phyloP scores from a whole-genome alignment of 139 green algal genomes.

The Bryopsis sp. region DNA sequence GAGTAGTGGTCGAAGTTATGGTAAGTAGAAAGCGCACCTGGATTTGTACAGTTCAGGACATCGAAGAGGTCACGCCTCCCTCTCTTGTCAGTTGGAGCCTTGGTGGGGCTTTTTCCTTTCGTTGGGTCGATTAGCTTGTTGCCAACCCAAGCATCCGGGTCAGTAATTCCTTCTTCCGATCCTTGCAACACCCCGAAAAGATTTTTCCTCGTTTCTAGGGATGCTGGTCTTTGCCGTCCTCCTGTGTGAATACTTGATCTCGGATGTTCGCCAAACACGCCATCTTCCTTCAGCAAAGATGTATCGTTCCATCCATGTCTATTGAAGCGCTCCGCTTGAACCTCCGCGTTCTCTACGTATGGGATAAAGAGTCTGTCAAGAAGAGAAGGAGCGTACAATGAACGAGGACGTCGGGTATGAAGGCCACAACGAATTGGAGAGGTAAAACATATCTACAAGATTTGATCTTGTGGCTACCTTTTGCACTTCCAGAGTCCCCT shows the following conservation, averaged over 20 bases:
- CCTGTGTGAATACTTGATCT: not conserved
- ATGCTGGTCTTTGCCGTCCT: not conserved
- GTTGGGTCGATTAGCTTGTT: conserved; percentile 26
- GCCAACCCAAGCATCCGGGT: conserved; percentile 32
- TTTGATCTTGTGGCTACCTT: too few species aligned
- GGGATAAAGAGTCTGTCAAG: too few species aligned
- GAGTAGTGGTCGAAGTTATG: not conserved
- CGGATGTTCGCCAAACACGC: conserved; percentile 12
- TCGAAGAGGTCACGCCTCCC: conserved; percentile 37
- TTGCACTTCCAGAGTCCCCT: too few species aligned
- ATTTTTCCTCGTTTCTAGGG: not conserved
- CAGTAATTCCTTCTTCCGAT: conserved; percentile 5
- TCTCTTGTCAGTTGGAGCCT: conserved; percentile 24
- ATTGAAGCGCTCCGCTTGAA: too few species aligned
- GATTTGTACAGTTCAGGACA: conserved; percentile 26
- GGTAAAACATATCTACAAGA: too few species aligned
- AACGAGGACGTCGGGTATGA: too few species aligned
- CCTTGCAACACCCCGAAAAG: conserved; percentile 19
- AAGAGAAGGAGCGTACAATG: too few species aligned
- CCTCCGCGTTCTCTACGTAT: too few species aligned
- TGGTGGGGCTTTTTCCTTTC: conserved; percentile 25
- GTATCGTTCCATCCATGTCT: conserved; percentile 27
- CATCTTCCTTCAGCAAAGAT: conserved; percentile 24
- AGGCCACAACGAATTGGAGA: too few species aligned
- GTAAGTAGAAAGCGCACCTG: conserved; percentile 15